phyloP scores from a whole-genome alignment of 306 rosid genomes.

The Sesbania bispinosa region DNA sequence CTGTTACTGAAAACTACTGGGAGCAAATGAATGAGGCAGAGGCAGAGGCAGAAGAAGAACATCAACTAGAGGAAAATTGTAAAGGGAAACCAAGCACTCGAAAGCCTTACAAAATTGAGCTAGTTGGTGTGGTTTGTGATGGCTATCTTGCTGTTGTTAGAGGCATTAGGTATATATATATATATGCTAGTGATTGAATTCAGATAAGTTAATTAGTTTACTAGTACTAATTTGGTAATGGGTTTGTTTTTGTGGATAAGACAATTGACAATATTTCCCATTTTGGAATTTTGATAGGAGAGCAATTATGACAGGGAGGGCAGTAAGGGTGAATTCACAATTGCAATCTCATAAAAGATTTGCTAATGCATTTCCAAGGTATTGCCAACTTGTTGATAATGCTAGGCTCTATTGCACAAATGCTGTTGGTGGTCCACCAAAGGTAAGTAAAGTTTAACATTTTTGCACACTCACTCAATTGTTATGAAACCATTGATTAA shows the following conservation, averaged over 20 bases:
- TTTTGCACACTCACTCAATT: too few relatives aligned
- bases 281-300: slow-evolving; percentile 56
- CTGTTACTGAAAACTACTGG: slow-evolving; percentile 76
- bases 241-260: not conserved
- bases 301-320: slow-evolving; percentile 74
- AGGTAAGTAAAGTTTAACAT: slow-evolving; percentile 59
- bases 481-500: too few relatives aligned
- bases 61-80: not conserved
- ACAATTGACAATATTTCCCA: not conserved
- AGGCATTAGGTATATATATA: slow-evolving; percentile 66
- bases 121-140: slow-evolving; percentile 96
- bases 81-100: slow-evolving; percentile 14
- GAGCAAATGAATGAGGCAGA: slow-evolving; percentile 53
- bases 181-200: too few relatives aligned
- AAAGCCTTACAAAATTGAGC: slow-evolving; percentile 81
- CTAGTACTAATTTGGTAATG: not conserved
- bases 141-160: slow-evolving; percentile 85
- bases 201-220: too few relatives aligned
- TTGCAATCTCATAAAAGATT: slow-evolving; percentile 89
- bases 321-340: slow-evolving; percentile 88
- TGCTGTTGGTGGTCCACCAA: slow-evolving; percentile 50
- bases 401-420: slow-evolving; percentile 72
- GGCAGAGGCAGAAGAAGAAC: slow-evolving; percentile 37
- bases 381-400: slow-evolving; percentile 77
- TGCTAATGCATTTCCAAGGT: slow-evolving; percentile 66